These are phyloP conservation scores for Porcisia hertigi DNA, from an alignment of 208 protist genomes.

Conservation along the genomic window DNA sequence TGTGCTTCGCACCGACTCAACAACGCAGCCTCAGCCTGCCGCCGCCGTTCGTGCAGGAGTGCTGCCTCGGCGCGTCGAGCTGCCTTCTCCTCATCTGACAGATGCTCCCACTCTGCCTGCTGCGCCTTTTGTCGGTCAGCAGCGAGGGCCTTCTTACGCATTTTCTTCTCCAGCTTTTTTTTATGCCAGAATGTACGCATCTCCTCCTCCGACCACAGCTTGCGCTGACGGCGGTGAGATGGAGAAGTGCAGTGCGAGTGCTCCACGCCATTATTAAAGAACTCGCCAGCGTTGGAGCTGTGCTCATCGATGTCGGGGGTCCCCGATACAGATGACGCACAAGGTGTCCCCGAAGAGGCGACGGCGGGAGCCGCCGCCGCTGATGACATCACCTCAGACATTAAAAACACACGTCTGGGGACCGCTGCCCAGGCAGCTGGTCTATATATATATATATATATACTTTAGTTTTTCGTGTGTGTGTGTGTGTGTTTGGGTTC, in stretches of 20 bases:
- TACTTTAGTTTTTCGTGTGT: neutral
- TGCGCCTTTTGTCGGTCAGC: slow-evolving; percentile 36
- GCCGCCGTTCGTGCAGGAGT: slow-evolving; percentile 52
- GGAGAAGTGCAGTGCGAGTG: neutral
- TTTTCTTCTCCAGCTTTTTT: slow-evolving; percentile 56
- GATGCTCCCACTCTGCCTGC: slow-evolving; percentile 54
- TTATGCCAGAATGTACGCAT: slow-evolving; percentile 57
- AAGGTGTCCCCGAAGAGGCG: neutral
- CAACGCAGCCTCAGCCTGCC: slow-evolving; percentile 32
- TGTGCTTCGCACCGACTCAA: slow-evolving; percentile 29
- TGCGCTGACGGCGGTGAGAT: slow-evolving; percentile 40
- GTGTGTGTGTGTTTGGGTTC: neutral
- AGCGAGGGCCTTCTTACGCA: slow-evolving; percentile 31
- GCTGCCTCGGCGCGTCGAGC: slow-evolving; percentile 40
- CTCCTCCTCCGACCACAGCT: slow-evolving; percentile 59
- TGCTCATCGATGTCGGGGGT: neutral
- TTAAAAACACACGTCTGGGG: neutral
- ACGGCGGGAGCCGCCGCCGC: neutral
- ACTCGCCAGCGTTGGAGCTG: neutral
- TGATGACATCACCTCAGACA: neutral
- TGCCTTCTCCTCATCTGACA: slow-evolving; percentile 55
- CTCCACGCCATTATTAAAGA: neutral
- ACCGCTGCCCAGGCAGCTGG: neutral
- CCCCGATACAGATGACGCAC: neutral
- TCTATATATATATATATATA: no score